Evolutionary conservation across 1,139 yeast species (phyloP).

Genomic region (Yamadazyma pseudoaaseri): DNA sequence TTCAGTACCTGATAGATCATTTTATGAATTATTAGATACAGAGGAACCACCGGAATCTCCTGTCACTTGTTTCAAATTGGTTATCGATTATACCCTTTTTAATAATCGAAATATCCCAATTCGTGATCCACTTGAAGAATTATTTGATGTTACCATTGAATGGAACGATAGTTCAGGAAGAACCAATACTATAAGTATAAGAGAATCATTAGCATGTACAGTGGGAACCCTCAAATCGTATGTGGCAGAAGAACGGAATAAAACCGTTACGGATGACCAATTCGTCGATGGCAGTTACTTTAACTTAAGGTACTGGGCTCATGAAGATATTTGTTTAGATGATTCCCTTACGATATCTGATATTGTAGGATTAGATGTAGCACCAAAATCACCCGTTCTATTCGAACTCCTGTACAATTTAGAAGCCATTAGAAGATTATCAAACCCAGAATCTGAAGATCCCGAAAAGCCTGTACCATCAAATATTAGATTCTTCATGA

Average conservation of each 20-base stretch:
- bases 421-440: conserved; percentile 1
- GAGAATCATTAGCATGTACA: conserved; percentile 26
- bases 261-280: conserved; percentile 7
- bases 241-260: conserved; percentile 17
- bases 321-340: conserved; percentile 13
- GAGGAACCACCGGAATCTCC: conserved; percentile 9
- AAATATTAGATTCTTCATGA: conserved; percentile 11
- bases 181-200: conserved; percentile 11
- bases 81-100: conserved; percentile 25
- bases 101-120: conserved; percentile 18
- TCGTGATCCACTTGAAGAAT: conserved; percentile 23
- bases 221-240: conserved; percentile 21
- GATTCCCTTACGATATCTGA: conserved; percentile 16
- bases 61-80: conserved; percentile 14
- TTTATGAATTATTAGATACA: conserved; percentile 18
- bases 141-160: conserved; percentile 23
- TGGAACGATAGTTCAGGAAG: conserved; percentile 16
- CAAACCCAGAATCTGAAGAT: conserved; percentile 1
- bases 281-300: conserved; percentile 15
- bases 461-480: not conserved
- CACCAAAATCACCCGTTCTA: conserved; percentile 23
- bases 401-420: conserved; percentile 16
- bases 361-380: conserved; percentile 27
- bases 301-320: conserved; percentile 13
- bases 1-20: conserved; percentile 9